Evolutionary conservation across 768 basidiomycete species (phyloP).

Genomic region (Kwoniella europaea): DNA sequence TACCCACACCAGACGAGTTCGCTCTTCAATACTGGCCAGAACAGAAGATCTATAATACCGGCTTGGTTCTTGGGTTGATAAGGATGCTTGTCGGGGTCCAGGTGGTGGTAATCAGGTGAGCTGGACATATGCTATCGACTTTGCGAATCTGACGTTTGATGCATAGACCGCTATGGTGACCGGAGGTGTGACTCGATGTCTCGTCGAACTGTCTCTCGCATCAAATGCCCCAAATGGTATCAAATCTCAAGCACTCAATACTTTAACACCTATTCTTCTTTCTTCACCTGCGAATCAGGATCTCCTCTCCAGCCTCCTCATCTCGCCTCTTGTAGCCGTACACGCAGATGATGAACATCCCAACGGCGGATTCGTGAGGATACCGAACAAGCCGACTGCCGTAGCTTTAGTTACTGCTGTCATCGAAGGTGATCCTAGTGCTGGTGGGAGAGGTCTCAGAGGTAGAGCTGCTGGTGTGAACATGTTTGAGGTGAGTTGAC

Average conservation of each 20-base stretch:
- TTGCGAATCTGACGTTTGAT: neutral
- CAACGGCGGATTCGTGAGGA: constrained; percentile 63
- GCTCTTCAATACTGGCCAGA: constrained; percentile 95
- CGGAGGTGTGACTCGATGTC: constrained; percentile 68
- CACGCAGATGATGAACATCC: constrained; percentile 73
- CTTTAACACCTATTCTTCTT: constrained; percentile 70
- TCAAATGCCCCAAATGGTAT: constrained; percentile 89
- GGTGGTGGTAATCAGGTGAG: constrained; percentile 59
- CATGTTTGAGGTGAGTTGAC: constrained; percentile 76
- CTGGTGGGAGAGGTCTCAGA: constrained; percentile 72
- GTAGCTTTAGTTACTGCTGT: constrained; percentile 80
- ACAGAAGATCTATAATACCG: constrained; percentile 81
- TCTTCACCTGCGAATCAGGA: constrained; percentile 69
- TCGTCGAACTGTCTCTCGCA: constrained; percentile 84
- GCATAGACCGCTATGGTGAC: constrained; percentile 57
- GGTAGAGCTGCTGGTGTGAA: constrained; percentile 72
- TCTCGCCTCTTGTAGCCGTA: constrained; percentile 66
- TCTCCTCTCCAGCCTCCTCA: constrained; percentile 78
- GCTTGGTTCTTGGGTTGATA: constrained; percentile 79
- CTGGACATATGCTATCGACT: neutral
- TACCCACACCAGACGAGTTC: constrained; percentile 70
- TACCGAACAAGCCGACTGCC: constrained; percentile 78
- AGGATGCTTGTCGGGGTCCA: constrained; percentile 73
- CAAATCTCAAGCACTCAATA: constrained; percentile 77
- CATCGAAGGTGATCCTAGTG: constrained; percentile 85